Evolutionary conservation across 2,329 filamentous ascomycete species (phyloP).

Genomic region (Hymenoscyphus occultus): DNA sequence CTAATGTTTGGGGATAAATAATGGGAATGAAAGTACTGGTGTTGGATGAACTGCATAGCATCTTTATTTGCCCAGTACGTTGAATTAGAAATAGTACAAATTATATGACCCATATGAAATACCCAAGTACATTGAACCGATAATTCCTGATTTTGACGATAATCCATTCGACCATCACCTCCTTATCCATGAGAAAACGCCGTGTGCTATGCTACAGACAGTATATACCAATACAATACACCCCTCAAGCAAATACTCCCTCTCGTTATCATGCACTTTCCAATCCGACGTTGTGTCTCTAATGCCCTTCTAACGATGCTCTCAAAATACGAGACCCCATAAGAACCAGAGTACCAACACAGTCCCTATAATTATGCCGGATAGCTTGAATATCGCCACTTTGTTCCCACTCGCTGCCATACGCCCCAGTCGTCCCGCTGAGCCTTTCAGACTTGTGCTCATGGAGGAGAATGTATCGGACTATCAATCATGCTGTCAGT

Average conservation of each 20-base stretch:
- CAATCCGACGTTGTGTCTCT: not conserved
- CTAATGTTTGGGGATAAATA: constrained; percentile 83
- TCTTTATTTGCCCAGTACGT: constrained; percentile 3
- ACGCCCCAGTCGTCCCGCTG: constrained; percentile 74
- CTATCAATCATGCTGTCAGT: constrained; percentile 41
- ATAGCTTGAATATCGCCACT: constrained; percentile 84
- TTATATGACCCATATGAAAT: not conserved
- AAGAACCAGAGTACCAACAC: constrained; percentile 71
- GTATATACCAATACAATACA: constrained; percentile 26
- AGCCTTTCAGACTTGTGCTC: constrained; percentile 77
- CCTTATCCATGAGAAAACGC: constrained; percentile 23
- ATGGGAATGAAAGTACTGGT: not conserved
- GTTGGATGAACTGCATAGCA: constrained; percentile 7
- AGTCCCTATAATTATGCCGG: constrained; percentile 72
- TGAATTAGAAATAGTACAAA: not conserved
- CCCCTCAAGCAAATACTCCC: constrained; percentile 16
- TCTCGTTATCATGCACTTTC: not conserved
- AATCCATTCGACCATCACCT: not conserved
- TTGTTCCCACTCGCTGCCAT: constrained; percentile 93
- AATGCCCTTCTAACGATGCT: not conserved
- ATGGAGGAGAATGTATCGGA: constrained; percentile 90
- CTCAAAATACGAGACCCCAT: constrained; percentile 35
- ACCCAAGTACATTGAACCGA: not conserved
- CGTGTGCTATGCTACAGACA: constrained; percentile 33
- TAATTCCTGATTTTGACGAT: not conserved